A percentile compares a stretch with the other conserved stretches of the same genome.
Conservation (phyloP, 2,329 filamentous ascomycete species). For the Cadophora sp. region DNA sequence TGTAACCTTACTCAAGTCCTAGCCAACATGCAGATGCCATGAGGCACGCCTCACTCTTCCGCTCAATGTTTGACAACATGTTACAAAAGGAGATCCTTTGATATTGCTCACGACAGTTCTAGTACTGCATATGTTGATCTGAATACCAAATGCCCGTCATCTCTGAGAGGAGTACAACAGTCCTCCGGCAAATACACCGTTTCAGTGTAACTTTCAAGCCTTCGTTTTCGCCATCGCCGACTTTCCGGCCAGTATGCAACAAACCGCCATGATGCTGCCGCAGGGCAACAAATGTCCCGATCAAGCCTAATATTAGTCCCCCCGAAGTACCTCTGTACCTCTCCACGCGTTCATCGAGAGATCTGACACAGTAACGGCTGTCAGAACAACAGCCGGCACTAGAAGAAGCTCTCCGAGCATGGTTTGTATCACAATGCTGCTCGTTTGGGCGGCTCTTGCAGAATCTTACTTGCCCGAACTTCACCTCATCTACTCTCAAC, state of each 20-base stretch:
- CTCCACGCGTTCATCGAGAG: constrained; percentile 42
- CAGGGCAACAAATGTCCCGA: constrained; percentile 33
- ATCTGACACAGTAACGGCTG: constrained; percentile 43
- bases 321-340: constrained; percentile 32
- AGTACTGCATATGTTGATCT: neutral
- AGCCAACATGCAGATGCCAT: constrained; percentile 10
- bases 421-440: neutral
- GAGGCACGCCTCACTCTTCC: neutral
- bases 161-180: constrained; percentile 1
- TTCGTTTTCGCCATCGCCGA: constrained; percentile 17
- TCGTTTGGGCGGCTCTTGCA: constrained; percentile 15
- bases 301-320: constrained; percentile 23
- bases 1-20: neutral
- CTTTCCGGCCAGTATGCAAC: constrained; percentile 33
- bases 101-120: neutral
- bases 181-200: constrained; percentile 8
- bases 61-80: constrained; percentile 8
- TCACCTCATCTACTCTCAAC: constrained; percentile 5
- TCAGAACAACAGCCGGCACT: constrained; percentile 32
- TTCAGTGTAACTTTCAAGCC: constrained; percentile 19
- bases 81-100: neutral
- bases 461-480: neutral
- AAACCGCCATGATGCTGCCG: constrained; percentile 35
- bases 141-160: constrained; percentile 3
- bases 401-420: neutral